Base-by-base conservation (phyloP, 2,329 filamentous ascomycete genomes). In the Basipetospora chlamydospora region DNA sequence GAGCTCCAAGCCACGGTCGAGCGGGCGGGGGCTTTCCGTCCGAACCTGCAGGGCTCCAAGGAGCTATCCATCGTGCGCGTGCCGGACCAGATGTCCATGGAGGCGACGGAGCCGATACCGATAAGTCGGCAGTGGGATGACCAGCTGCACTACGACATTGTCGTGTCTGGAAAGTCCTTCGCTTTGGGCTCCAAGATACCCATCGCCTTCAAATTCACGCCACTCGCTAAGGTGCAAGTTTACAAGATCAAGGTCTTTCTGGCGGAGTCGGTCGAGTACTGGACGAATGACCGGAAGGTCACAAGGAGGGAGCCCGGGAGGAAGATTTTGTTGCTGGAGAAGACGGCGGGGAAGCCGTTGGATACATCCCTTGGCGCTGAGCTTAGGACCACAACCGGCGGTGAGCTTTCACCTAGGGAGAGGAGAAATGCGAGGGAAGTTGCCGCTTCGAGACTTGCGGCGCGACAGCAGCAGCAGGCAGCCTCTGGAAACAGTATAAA, bases 71-170 rank as follows among this genome's bases (percentile, higher is more conserved):
- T 95, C 33, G 84, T 94, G 37, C 78, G 87, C 30, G 77, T 90
- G 3, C 87, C 87, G 0, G 76, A 88, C 33, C 85, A 93, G 56
- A 73, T 86, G 31, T 94, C 86, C 0, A 64, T 94, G 17, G 87
- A 95, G 55, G 85, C 85, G 55, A 80, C 86, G 18, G 87, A 95
- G 52, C 87, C 87, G 3, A 94, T 95, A 48, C 88, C 86, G 9
- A 94, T 95, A 49, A 88, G 82, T 44, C 70, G 87, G 15, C 86
- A 84, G 43, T 95, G 87, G 87, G 87, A 95, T 53, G 86, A 95
- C 46, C 87, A 94, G 50, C 64, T 95, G 22, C 85, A 92, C 50
- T 95, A 95, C 58, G 87, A 95, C 49, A 94, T 95, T 46, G 79
- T 94, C 52, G 93, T 95, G 38, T 94, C 86, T 2, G 87, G 87